Evolutionary conservation across 2,329 filamentous ascomycete species (phyloP).

Genomic region (Fusarium sp.): DNA sequence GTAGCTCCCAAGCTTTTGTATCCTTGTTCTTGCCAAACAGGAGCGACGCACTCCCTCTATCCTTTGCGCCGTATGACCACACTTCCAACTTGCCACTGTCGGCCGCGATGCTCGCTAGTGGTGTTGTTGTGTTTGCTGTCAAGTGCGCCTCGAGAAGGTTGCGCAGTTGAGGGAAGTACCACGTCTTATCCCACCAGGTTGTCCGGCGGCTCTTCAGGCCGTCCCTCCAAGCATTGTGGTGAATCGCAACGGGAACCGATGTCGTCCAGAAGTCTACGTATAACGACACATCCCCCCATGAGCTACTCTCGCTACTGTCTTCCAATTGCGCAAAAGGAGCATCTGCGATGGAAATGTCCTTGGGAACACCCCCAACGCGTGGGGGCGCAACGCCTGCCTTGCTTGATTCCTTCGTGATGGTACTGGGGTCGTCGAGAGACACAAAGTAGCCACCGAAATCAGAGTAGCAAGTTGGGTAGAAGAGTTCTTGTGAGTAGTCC

Average conservation of each 20-base stretch:
- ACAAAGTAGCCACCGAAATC: slow-evolving; percentile 49
- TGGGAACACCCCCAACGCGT: slow-evolving; percentile 43
- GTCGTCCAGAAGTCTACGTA: slow-evolving; percentile 48
- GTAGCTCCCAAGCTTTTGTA: slow-evolving; percentile 37
- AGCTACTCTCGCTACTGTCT: not conserved
- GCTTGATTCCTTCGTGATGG: slow-evolving; percentile 36
- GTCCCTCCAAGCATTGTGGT: slow-evolving; percentile 48
- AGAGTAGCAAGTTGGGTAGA: slow-evolving; percentile 50
- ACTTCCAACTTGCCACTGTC: slow-evolving; percentile 28
- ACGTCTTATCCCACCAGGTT: slow-evolving; percentile 48
- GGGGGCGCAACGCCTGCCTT: slow-evolving; percentile 44
- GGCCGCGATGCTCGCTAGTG: slow-evolving; percentile 35
- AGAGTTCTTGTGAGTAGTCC: slow-evolving; percentile 51
- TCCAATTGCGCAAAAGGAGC: slow-evolving; percentile 32
- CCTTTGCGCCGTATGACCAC: slow-evolving; percentile 32
- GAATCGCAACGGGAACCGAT: slow-evolving; percentile 43
- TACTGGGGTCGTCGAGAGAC: slow-evolving; percentile 27
- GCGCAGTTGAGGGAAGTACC: slow-evolving; percentile 47
- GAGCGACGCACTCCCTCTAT: slow-evolving; percentile 24
- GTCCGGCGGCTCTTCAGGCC: slow-evolving; percentile 44
- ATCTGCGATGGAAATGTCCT: slow-evolving; percentile 39
- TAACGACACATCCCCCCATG: slow-evolving; percentile 44
- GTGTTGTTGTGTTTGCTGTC: slow-evolving; percentile 28
- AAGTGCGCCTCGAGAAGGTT: slow-evolving; percentile 40
- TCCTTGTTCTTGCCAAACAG: slow-evolving; percentile 44